Percentiles rank a stretch among this genome's conserved stretches.
These are phyloP conservation scores for Anthracocystis panici-leucophaei DNA, from an alignment of 1,284 basidiomycete species.

Conservation along the genomic window DNA sequence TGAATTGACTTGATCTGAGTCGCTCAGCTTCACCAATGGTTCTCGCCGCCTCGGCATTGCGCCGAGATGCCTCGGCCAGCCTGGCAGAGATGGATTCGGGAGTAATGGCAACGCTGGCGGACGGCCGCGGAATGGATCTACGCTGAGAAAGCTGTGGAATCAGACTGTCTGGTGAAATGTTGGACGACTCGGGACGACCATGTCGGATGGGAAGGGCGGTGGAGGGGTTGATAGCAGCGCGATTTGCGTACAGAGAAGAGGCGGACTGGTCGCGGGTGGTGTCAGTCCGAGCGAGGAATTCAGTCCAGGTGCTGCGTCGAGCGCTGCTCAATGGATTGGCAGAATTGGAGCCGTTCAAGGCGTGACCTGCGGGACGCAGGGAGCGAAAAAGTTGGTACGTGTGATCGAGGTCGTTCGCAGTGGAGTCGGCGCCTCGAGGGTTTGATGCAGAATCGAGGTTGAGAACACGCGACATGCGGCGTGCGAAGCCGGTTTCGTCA, in stretches of 20 bases:
- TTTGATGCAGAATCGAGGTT: not conserved
- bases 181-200: not conserved
- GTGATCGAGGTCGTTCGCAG: constrained; percentile 13
- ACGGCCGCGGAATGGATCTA: not conserved
- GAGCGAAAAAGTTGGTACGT: constrained; percentile 30
- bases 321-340: not conserved
- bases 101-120: constrained; percentile 5
- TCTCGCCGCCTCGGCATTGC: constrained; percentile 38
- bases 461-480: constrained; percentile 13
- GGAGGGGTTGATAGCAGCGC: not conserved
- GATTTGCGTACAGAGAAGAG: not conserved
- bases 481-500: constrained; percentile 2
- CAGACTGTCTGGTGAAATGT: constrained; percentile 1
- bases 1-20: constrained; percentile 30
- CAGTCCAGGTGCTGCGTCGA: constrained; percentile 8
- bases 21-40: constrained; percentile 33
- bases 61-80: constrained; percentile 32
- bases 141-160: constrained; percentile 8
- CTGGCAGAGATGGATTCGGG: constrained; percentile 19
- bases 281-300: constrained; percentile 13
- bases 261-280: constrained; percentile 3
- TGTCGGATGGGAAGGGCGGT: not conserved
- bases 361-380: constrained; percentile 8
- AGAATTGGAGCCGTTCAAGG: not conserved
- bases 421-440: not conserved